A percentile compares a stretch with the other conserved stretches of the same genome.
Evolutionary conservation across 768 basidiomycete species (phyloP).

Genomic region (Phanerochaete sordida): DNA sequence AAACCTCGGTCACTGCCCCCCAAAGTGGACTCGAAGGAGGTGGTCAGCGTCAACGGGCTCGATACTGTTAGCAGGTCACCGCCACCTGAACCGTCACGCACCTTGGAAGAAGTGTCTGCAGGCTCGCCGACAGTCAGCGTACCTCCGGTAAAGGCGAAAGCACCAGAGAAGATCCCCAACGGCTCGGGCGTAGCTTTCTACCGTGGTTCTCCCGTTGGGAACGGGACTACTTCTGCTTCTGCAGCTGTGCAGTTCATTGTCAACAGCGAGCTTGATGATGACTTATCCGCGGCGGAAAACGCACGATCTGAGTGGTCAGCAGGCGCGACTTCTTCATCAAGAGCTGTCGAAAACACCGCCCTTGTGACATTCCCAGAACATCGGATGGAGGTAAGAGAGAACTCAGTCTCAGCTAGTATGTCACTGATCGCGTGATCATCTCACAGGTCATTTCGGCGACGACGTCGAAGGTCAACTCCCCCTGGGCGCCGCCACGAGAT

Average conservation of each 20-base stretch:
- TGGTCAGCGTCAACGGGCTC: slow-evolving; percentile 23
- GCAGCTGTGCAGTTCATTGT: slow-evolving; percentile 71
- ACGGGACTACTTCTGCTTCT: slow-evolving; percentile 43
- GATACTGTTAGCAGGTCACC: slow-evolving; percentile 66
- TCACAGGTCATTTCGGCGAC: slow-evolving; percentile 16
- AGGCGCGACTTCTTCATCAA: not conserved
- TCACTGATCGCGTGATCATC: not conserved
- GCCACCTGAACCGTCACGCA: slow-evolving; percentile 47
- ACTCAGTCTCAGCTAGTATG: not conserved
- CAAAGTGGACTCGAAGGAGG: slow-evolving; percentile 7
- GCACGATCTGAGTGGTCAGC: not conserved
- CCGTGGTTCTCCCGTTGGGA: slow-evolving; percentile 57
- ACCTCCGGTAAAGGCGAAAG: slow-evolving; percentile 38
- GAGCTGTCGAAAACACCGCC: not conserved
- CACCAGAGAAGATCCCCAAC: slow-evolving; percentile 69
- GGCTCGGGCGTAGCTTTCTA: slow-evolving; percentile 74
- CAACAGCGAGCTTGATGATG: slow-evolving; percentile 65
- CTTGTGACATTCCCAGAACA: not conserved
- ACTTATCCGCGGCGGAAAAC: not conserved
- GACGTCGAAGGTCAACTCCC: slow-evolving; percentile 36
- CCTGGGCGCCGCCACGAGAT: slow-evolving; percentile 30
- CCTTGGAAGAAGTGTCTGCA: slow-evolving; percentile 9
- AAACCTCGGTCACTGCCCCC: slow-evolving; percentile 22
- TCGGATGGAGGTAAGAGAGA: not conserved
- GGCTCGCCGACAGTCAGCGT: slow-evolving; percentile 34